Evolutionary conservation across 2,329 filamentous ascomycete genomes (phyloP).

Genomic region (Cordyceps farinosa): DNA sequence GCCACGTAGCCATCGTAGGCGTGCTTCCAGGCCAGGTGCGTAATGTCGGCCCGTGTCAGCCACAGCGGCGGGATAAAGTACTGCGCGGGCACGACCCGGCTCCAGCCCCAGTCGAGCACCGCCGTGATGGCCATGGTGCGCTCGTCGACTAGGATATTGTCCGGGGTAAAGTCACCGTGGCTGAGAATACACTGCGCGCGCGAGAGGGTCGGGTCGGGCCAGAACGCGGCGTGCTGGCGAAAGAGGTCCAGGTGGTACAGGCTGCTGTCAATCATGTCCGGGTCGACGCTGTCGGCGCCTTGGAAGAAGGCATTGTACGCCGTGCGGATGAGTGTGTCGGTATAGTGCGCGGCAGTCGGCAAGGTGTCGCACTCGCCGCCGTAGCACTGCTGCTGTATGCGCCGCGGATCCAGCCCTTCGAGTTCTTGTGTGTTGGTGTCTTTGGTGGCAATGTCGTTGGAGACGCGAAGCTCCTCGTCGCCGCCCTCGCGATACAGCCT

Average conservation of each 20-base stretch:
- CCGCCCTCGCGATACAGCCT: conserved; percentile 9
- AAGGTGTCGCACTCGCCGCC: conserved; percentile 11
- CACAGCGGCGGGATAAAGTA: conserved; percentile 22
- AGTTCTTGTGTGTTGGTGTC: conserved; percentile 28
- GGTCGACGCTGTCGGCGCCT: conserved; percentile 20
- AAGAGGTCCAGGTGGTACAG: conserved; percentile 26
- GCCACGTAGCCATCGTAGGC: conserved; percentile 9
- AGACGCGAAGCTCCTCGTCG: conserved; percentile 17
- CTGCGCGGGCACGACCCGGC: conserved; percentile 22
- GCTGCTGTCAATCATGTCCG: conserved; percentile 22
- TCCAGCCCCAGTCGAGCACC: conserved; percentile 25
- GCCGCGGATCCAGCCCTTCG: conserved; percentile 23
- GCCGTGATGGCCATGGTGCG: conserved; percentile 15
- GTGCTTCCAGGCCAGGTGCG: conserved; percentile 4
- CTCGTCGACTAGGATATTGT: conserved; percentile 24
- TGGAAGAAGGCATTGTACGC: conserved; percentile 26
- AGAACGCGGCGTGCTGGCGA: conserved; percentile 16
- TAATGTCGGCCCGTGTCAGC: neutral
- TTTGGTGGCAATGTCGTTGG: conserved; percentile 18
- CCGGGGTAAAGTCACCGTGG: conserved; percentile 25
- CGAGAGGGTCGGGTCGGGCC: conserved; percentile 16
- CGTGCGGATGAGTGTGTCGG: conserved; percentile 25
- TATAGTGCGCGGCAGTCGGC: conserved; percentile 24
- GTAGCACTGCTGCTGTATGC: conserved; percentile 20
- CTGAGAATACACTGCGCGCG: conserved; percentile 25